Evolutionary conservation across 75 land plant genomes (phyloP), one percentile per base, ranked within the genome.

Genomic region (Gnetum montanum): DNA sequence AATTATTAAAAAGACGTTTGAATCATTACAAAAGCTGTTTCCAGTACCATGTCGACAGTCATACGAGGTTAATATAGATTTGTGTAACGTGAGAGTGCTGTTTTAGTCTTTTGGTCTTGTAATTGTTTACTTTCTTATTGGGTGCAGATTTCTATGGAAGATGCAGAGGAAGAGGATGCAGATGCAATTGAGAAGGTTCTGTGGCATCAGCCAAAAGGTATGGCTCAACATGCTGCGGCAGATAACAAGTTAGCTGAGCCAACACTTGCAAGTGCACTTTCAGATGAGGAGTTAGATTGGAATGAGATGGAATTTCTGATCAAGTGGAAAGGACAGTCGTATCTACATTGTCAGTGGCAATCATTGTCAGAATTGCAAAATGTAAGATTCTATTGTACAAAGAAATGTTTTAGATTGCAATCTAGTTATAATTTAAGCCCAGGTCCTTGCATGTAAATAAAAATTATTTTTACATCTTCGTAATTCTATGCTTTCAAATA

Each of bases 251-350:
- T 81, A 25, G 54, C 75, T 37, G 73, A 74, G 34, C 95, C 95
- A 18, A 56, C 70, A 44, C 53, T 83, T 25, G 62, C 76, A 6
- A 82, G 79, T 62, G 68, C 77, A 24, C 57, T 71, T 49, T 72
- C 63, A 43, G 84, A 86, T 41, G 68, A 75, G 33, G 81, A 86
- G 46, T 79, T 88, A 31, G 70, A 72, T 43, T 95, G 99, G 99
- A 68, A 86, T 65, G 81, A 83, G 23, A 73, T 83, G 60, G 99
- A 86, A 53, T 90, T 95, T 41, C 79, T 81, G 51, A 81, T 95
- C 47, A 95, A 95, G 64, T 90, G 91, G 99, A 95, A 95, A 72
- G 99, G 99, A 51, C 97, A 90, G 57, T 95, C 99, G 0, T 91
- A 95, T 68, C 58, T 95, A 34, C 99, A 95, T 58, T 90, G 97